Evolutionary conservation across 2,329 filamentous ascomycete species (phyloP).

Genomic region (Phialophora macrospora): DNA sequence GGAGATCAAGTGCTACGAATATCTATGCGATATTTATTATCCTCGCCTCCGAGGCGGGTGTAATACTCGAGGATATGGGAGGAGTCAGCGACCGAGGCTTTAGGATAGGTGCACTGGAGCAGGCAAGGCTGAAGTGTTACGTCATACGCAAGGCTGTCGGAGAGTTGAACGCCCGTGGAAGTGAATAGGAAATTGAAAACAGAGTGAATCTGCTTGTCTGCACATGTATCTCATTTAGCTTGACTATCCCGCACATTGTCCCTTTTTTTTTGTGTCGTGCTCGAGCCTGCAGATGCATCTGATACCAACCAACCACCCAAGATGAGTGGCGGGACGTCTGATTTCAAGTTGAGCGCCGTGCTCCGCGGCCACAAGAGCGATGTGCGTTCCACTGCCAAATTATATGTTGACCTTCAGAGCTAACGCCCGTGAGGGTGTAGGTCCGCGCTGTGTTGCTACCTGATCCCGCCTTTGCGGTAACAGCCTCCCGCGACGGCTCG

Average conservation of each 20-base stretch:
- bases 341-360: conserved; percentile 81
- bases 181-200: neutral
- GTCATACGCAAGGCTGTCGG: conserved; percentile 1
- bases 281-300: conserved; percentile 11
- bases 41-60: neutral
- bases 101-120: neutral
- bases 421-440: conserved; percentile 54
- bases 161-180: neutral
- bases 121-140: neutral
- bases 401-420: conserved; percentile 37
- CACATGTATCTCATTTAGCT: neutral
- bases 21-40: neutral
- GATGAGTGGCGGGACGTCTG: conserved; percentile 23
- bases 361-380: conserved; percentile 90
- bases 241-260: neutral
- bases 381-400: conserved; percentile 57
- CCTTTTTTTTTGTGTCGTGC: neutral
- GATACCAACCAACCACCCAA: neutral
- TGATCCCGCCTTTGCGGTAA: conserved; percentile 71
- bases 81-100: neutral
- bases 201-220: neutral
- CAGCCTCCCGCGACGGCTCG: conserved; percentile 88
- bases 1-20: neutral
- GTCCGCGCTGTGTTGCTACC: conserved; percentile 86
- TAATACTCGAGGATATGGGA: neutral